These are phyloP conservation scores for Fomitopsis serialis DNA, from an alignment of 768 basidiomycete species.

Conservation along the genomic window DNA sequence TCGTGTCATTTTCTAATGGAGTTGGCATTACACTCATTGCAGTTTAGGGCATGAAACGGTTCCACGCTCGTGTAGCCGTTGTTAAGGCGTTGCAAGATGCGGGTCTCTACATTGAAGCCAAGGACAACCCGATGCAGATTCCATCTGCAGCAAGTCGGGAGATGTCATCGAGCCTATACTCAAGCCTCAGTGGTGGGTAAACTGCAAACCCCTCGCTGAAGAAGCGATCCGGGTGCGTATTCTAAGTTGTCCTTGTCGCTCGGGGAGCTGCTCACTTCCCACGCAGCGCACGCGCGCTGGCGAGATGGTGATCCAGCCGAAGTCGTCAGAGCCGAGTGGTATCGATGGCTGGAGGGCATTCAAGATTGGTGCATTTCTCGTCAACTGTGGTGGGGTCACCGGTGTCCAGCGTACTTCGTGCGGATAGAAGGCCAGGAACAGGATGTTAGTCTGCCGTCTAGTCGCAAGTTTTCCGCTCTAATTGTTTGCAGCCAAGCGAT, in stretches of 20 bases:
- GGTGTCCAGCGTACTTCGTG: conserved; percentile 92
- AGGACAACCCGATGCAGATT: conserved; percentile 97
- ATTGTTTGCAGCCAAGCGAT: conserved; percentile 45
- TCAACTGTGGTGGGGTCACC: conserved; percentile 99
- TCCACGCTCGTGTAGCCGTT: conserved; percentile 84
- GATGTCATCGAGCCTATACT: conserved; percentile 93
- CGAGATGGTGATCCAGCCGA: conserved; percentile 79
- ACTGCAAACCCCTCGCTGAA: conserved; percentile 85
- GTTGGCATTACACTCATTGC: not conserved
- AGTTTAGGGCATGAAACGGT: conserved; percentile 91
- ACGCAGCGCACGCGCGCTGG: conserved; percentile 81
- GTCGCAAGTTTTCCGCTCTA: not conserved
- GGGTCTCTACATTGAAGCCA: conserved; percentile 84
- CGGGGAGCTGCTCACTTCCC: not conserved
- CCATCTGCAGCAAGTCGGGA: conserved; percentile 94
- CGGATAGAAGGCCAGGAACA: conserved; percentile 70
- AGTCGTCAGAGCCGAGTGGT: conserved; percentile 89
- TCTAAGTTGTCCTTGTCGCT: not conserved
- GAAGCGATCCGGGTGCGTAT: conserved; percentile 73
- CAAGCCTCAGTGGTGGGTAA: conserved; percentile 99
- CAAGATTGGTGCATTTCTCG: conserved; percentile 99
- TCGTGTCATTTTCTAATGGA: conserved; percentile 8
- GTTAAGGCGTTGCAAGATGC: conserved; percentile 78
- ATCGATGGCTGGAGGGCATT: conserved; percentile 89
- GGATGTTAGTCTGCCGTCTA: conserved; percentile 53